Percentiles rank a stretch among this genome's conserved stretches.
Conservation (phyloP, 1,284 basidiomycete species). For the Porphyrellus sp. region DNA sequence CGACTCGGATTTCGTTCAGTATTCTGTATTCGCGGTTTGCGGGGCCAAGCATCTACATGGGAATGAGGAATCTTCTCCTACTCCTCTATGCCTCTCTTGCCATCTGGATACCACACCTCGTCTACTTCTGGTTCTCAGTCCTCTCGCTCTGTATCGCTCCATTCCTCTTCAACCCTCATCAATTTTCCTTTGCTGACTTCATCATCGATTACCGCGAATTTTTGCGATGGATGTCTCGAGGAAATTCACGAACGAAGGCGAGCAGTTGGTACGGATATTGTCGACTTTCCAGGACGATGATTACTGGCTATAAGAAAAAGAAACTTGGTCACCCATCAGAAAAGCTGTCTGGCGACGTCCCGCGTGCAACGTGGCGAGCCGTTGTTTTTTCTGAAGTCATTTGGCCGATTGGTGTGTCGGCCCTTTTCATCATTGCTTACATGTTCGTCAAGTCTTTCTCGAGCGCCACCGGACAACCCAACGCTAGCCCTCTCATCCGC, state of each 20-base stretch:
- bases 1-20: conserved; percentile 89
- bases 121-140: conserved; percentile 97
- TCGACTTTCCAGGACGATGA: conserved; percentile 90
- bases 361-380: conserved; percentile 83
- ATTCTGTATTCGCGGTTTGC: conserved; percentile 97
- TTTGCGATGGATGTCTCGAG: conserved; percentile 95
- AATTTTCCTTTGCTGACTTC: conserved; percentile 93
- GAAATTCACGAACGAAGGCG: conserved; percentile 90
- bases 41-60: conserved; percentile 97
- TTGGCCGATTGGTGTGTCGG: conserved; percentile 75
- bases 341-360: conserved; percentile 89
- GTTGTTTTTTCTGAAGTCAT: conserved; percentile 87
- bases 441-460: conserved; percentile 91
- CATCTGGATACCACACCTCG: conserved; percentile 89
- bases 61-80: conserved; percentile 87
- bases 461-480: conserved; percentile 54
- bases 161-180: conserved; percentile 97
- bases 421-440: conserved; percentile 83
- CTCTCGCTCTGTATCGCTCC: conserved; percentile 90
- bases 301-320: conserved; percentile 98
- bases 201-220: conserved; percentile 98
- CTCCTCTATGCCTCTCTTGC: conserved; percentile 87
- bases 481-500: conserved; percentile 82
- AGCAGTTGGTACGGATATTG: conserved; percentile 99
- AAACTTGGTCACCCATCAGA: conserved; percentile 93